These are phyloP conservation scores for Tricholoma matsutake DNA, from an alignment of 768 basidiomycete genomes.

Conservation along the genomic window DNA sequence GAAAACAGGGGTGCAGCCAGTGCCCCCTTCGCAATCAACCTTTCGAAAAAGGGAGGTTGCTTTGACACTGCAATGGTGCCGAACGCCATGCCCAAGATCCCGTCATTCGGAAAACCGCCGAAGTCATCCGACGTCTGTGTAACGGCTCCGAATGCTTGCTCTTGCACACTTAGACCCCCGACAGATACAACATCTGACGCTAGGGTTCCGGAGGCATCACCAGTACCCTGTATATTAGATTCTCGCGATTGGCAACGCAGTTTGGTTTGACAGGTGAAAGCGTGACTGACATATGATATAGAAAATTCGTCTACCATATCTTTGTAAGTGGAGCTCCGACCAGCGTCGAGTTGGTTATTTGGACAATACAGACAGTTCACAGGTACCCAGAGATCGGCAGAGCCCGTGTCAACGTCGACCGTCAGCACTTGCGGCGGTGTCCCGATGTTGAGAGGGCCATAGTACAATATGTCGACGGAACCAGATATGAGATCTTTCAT, in stretches of 20 bases:
- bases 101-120: slow-evolving; percentile 47
- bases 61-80: slow-evolving; percentile 45
- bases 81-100: slow-evolving; percentile 63
- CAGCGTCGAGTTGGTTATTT: slow-evolving; percentile 35
- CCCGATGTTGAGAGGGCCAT: slow-evolving; percentile 43
- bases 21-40: slow-evolving; percentile 40
- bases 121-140: slow-evolving; percentile 46
- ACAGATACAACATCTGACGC: slow-evolving; percentile 50
- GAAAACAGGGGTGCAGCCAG: slow-evolving; percentile 51
- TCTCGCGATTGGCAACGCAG: not conserved
- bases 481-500: slow-evolving; percentile 23
- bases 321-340: slow-evolving; percentile 40
- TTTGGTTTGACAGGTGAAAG: not conserved
- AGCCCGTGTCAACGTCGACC: slow-evolving; percentile 69
- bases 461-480: slow-evolving; percentile 27
- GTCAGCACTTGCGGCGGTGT: slow-evolving; percentile 49
- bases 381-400: slow-evolving; percentile 61
- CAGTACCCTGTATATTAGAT: slow-evolving; percentile 42
- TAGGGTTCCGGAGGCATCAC: slow-evolving; percentile 47
- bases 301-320: slow-evolving; percentile 30
- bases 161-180: slow-evolving; percentile 38
- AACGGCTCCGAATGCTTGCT: slow-evolving; percentile 59
- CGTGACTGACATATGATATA: slow-evolving; percentile 42
- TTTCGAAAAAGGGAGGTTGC: slow-evolving; percentile 62
- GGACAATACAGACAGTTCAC: slow-evolving; percentile 36